Base-by-base conservation (phyloP, 176 grass and related monocot genomes). In the Dactylis glomerata region DNA sequence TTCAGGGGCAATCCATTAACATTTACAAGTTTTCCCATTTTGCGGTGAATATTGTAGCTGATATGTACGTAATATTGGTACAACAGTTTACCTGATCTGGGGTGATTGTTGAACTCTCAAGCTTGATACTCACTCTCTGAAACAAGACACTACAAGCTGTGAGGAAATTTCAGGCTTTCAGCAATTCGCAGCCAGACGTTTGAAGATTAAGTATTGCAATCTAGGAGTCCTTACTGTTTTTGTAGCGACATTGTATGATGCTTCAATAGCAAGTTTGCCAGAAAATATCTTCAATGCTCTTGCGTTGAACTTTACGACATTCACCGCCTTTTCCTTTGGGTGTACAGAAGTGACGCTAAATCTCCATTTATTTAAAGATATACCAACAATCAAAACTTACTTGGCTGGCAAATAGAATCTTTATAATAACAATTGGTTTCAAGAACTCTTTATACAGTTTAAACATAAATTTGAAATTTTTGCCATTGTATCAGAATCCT, bases 121-220 rank as follows among this genome's bases (percentile, higher is more conserved):
- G 89, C 81, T 90, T 93, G 87, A 98, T 95, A 84, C 88, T 85
- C 57, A 98, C 95, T 83, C 92, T 98, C 95, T 98, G 88, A 73
- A 87, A 87, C 58, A 85, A 79, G 40, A 83, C 37, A 85, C 24
- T 59, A 22, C 55, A 52, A 27, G 31, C 31, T 64, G 22, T 77
- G 33, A 88, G 86, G n/a, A 30, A 64, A 40, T 42, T 77, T 13
- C 38, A 27, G 51, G 73, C 52, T 78, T 73, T n/a, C 79, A 14
- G 17, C 16, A 23, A 45, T 77, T 22, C 38, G 55, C 38, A 69
- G 10, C 30, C 40, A 69, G 54, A 51, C 38, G 38, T 57, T n/a
- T 13, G 5, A 63, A 40, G 36, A 80, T 41, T 8, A 62, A 6
- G 64, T 83, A 34, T 68, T 12, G 7, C 1, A 68, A 5, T 3